Evolutionary conservation across 768 basidiomycete species (phyloP), one percentile per base, ranked within the genome.

Genomic region (Termitomyces sp.): DNA sequence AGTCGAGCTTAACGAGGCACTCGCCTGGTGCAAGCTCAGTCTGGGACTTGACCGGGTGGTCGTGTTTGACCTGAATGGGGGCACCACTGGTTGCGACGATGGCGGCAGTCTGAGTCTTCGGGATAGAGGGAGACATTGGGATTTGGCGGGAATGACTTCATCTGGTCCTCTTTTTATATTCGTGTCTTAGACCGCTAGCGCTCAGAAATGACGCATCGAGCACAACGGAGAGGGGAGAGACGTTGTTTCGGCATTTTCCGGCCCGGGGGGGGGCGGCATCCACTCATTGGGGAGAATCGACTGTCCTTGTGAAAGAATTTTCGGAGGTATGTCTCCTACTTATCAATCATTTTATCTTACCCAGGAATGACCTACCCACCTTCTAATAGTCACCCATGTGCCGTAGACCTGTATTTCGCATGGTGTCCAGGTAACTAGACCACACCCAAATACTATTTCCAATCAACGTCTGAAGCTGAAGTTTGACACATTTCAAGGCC

Each of bases 1-100:
- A 86, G 35, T 79, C 76, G 65, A 93, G 76, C 70, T 88, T 86
- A 68, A 93, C 75, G 61, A 92, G 83, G 65, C 86, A 88, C 70
- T 90, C 84, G 45, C 85, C 85, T 0, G 85, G 85, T 0, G 69
- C 71, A 66, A 89, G 86, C 3, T 85, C 74, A 17, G 74, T 70
- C 9, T 77, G 78, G 45, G 75, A 72, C 52, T 70, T 79, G 61
- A 89, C 85, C n/a, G 82, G 86, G 55, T 78, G 66, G 64, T 86
- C 78, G 41, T 66, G 55, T 50, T 69, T 69, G 41, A 79, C 67
- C 51, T 73, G 59, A 25, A 79, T 73, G 19, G 57, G 30, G 3
- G 62, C 64, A 30, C 76, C 76, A 17, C 68, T 63, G 23, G 61
- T 56, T 8, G 69, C 62, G 40, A 80, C 69, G 52, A 80, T 67